Percentiles rank a stretch among this genome's conserved stretches.
These are phyloP conservation scores for Phycomyces blakesleeanus DNA, from an alignment of 192 early-diverging fungal species.

Conservation along the genomic window DNA sequence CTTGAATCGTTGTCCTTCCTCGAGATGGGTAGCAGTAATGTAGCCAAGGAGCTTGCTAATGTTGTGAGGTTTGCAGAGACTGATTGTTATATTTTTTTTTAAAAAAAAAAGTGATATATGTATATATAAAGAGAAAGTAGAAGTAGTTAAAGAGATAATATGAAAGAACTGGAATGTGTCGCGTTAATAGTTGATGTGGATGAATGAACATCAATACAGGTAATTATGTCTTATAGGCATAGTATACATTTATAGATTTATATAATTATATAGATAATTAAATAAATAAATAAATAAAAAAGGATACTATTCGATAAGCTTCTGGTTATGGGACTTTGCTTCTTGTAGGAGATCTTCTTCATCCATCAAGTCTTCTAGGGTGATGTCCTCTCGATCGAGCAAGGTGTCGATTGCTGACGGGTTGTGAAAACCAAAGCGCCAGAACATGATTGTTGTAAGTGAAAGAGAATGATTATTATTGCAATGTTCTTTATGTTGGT, in stretches of 20 bases:
- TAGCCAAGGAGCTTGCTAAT: conserved; percentile 78
- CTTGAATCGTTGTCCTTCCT: conserved; percentile 79
- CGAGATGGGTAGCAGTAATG: conserved; percentile 80
- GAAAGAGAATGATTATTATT: background rate
- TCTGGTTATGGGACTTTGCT: conserved; percentile 88
- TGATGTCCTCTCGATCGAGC: conserved; percentile 85
- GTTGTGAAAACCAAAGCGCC: conserved; percentile 91
- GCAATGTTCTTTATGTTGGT: no score
- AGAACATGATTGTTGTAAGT: conserved; percentile 62
- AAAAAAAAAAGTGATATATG: no score
- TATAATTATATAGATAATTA: background rate
- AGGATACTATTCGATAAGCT: conserved; percentile 79
- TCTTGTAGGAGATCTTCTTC: conserved; percentile 94
- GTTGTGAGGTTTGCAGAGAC: conserved; percentile 72
- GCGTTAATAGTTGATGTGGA: no score
- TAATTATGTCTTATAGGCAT: background rate
- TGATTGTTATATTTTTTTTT: conserved; percentile 16
- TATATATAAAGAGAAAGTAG: no score
- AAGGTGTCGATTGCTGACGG: conserved; percentile 88
- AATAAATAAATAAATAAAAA: conserved; percentile 1
- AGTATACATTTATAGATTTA: background rate
- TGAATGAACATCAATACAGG: no score
- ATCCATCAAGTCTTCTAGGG: conserved; percentile 86
- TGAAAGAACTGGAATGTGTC: no score
- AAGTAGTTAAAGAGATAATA: no score